Conservation (phyloP, 176 grass and related monocot species). For the Poa pratensis region DNA sequence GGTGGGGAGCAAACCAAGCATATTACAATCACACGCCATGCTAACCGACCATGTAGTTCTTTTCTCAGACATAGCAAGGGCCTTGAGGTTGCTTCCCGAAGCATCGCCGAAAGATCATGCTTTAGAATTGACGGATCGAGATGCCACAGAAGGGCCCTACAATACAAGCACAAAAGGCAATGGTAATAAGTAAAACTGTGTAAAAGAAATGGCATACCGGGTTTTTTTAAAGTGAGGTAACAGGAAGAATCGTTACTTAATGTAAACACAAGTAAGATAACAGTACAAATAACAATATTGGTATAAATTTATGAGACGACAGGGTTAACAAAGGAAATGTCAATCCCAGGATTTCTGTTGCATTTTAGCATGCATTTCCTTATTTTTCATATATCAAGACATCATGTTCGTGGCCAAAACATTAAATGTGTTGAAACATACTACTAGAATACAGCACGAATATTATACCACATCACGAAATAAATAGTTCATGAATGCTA, state of each 20-base stretch:
- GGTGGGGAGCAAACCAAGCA: conserved; percentile 69
- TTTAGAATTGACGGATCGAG: conserved; percentile 74
- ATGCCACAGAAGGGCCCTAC: conserved; percentile 71
- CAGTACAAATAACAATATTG: not conserved
- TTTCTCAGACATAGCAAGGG: conserved; percentile 81
- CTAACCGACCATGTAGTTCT: conserved; percentile 60
- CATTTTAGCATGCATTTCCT: not conserved
- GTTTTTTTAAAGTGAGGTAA: not conserved
- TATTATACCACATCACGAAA: not conserved
- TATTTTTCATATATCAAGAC: conserved; percentile 16
- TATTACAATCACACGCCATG: conserved; percentile 68
- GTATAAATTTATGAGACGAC: too few species aligned
- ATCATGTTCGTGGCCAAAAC: conserved; percentile 10
- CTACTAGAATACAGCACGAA: not conserved
- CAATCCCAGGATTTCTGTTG: not conserved
- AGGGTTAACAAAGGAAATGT: not conserved
- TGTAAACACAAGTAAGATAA: conserved; percentile 28
- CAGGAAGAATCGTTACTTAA: not conserved
- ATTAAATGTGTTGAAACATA: not conserved
- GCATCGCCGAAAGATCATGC: conserved; percentile 67
- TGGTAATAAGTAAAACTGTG: conserved; percentile 23
- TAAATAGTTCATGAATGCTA: conserved; percentile 11
- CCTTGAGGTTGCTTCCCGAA: conserved; percentile 61
- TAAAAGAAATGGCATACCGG: conserved; percentile 5
- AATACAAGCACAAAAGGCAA: conserved; percentile 4